Evolutionary conservation across 1,139 yeast genomes (phyloP).

Genomic region (Suhomyces choctaworum): DNA sequence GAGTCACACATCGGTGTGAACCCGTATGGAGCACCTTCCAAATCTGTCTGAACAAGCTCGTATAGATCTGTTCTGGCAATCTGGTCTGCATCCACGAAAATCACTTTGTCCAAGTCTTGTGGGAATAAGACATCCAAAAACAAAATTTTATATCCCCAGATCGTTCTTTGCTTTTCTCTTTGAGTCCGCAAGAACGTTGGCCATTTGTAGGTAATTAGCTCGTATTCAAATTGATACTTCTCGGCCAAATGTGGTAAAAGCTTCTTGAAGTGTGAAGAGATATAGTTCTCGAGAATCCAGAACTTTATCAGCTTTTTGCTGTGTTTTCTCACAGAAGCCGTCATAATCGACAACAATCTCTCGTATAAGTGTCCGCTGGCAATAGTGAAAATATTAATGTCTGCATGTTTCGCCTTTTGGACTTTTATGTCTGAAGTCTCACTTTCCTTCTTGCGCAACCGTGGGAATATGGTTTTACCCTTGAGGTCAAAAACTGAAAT

Average conservation of each 20-base stretch:
- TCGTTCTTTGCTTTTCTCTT: conserved; percentile 69
- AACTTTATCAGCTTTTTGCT: conserved; percentile 69
- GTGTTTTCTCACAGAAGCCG: conserved; percentile 67
- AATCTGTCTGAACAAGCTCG: conserved; percentile 63
- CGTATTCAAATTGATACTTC: conserved; percentile 62
- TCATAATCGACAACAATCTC: conserved; percentile 71
- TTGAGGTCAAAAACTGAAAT: conserved; percentile 39
- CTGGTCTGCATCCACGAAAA: conserved; percentile 87
- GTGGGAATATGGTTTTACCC: conserved; percentile 45
- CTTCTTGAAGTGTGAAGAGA: conserved; percentile 66
- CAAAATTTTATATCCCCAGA: conserved; percentile 87
- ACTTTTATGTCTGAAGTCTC: background rate
- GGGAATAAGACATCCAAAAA: conserved; percentile 90
- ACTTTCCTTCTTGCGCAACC: conserved; percentile 35
- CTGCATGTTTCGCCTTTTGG: conserved; percentile 41
- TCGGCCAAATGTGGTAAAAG: conserved; percentile 63
- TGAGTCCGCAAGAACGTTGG: conserved; percentile 86
- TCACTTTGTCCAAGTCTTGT: conserved; percentile 65
- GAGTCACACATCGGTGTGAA: conserved; percentile 89
- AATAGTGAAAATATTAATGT: conserved; percentile 77
- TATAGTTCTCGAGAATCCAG: conserved; percentile 82
- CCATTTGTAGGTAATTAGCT: conserved; percentile 83
- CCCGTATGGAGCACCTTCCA: conserved; percentile 80
- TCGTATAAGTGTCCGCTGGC: conserved; percentile 83
- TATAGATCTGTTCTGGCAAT: conserved; percentile 71